Evolutionary conservation across 176 grass and related monocot genomes (phyloP), one percentile per base, ranked within the genome.

Genomic region (Olyra latifolia): DNA sequence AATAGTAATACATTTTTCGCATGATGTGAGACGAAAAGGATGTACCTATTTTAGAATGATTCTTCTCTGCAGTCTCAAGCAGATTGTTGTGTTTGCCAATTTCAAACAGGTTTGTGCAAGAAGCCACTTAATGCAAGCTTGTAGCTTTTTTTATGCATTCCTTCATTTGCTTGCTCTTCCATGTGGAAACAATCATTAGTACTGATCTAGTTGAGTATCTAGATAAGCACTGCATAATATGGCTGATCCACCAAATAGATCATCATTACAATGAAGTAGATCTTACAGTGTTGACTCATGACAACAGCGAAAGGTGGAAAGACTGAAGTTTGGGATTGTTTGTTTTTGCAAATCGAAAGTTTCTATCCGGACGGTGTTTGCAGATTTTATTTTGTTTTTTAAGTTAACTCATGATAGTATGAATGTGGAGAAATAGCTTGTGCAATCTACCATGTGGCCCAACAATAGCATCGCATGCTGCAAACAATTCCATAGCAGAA

Each of bases 91-190:
- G 80, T 43, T 75, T 91, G 27, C 40, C 41, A 5, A 84, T 82
- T 63, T 91, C 86, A 19, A 67, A 61, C 4, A 91, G 79, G 50
- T 89, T 79, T 14, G 44, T 24, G 27, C 92, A 22, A 89, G 87
- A 14, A 91, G 16, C 89, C 92, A 91, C 46, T 80, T 94, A 41
- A 91, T 87, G 40, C 92, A 94, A 65, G 86, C 80, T n/a, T 86
- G 75, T 24, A 94, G 72, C 61, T n/a, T 89, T 94, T 76, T 91
- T 94, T 38, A 94, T 94, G 74, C 91, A 94, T 17, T 94, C 92
- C 16, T 83, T 78, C 92, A 94, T 94, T 35, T 94, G 92, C 75
- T 94, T 88, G 1, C 86, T 89, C 53, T 87, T 94, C 92, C 92
- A 88, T 94, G 78, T 0, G 12, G 48, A 79, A 59, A 2, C 20